A percentile compares a stretch with the other conserved stretches of the same genome.
These are phyloP conservation scores for Phanerodontia chrysosporium DNA, from an alignment of 768 basidiomycete species.

Conservation along the genomic window DNA sequence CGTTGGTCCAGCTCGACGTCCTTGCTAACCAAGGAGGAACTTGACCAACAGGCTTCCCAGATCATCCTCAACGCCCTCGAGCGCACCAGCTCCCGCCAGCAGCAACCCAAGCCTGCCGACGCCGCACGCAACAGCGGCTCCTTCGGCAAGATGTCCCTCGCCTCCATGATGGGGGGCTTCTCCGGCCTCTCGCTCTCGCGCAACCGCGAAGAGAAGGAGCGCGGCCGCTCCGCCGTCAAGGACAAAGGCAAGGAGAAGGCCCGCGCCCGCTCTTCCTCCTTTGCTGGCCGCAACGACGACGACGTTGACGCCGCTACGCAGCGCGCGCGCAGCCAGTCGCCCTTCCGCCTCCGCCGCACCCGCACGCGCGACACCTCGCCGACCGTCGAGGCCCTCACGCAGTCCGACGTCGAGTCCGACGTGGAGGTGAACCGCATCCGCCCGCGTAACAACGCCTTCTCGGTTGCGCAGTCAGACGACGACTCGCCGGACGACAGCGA, in stretches of 20 bases:
- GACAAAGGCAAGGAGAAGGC: slow-evolving; percentile 30
- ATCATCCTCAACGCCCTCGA: slow-evolving; percentile 49
- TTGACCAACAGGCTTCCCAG: slow-evolving; percentile 44
- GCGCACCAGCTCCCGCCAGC: slow-evolving; percentile 30
- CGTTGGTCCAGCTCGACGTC: slow-evolving; percentile 27
- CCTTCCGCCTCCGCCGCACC: slow-evolving; percentile 71
- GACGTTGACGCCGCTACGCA: slow-evolving; percentile 30
- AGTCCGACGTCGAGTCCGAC: slow-evolving; percentile 62
- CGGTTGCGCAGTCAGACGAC: slow-evolving; percentile 58
- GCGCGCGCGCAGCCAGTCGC: slow-evolving; percentile 74
- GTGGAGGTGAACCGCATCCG: slow-evolving; percentile 44
- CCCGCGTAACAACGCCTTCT: slow-evolving; percentile 62
- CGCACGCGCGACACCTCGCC: slow-evolving; percentile 54
- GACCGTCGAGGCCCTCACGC: slow-evolving; percentile 45
- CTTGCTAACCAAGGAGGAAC: slow-evolving; percentile 34
- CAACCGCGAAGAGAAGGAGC: slow-evolving; percentile 31
- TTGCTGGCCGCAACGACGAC: slow-evolving; percentile 38
- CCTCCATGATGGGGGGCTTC: slow-evolving; percentile 66
- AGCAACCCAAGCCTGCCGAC: slow-evolving; percentile 14
- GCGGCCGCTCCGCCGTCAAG: slow-evolving; percentile 50
- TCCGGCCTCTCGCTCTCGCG: slow-evolving; percentile 62
- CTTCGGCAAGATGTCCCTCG: slow-evolving; percentile 62
- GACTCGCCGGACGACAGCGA: slow-evolving; percentile 46
- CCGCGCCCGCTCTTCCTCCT: slow-evolving; percentile 32
- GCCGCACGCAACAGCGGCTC: slow-evolving; percentile 33